A percentile compares a stretch with the other conserved stretches of the same genome.
phyloP scores from a whole-genome alignment of 2,329 filamentous ascomycete genomes.

The Monilinia laxa region DNA sequence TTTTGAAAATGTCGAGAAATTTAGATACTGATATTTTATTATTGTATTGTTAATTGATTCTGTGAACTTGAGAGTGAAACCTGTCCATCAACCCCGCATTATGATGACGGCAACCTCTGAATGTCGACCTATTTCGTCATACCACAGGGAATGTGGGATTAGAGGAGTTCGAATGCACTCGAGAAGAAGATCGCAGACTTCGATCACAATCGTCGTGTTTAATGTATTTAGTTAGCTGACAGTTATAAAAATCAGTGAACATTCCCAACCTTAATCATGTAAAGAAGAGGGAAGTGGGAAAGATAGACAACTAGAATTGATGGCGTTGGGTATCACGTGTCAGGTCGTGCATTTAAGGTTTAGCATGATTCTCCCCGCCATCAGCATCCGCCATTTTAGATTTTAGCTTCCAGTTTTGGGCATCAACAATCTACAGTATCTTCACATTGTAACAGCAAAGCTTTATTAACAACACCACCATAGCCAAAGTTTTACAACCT shows the following conservation, averaged over 20 bases:
- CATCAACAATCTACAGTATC: not conserved
- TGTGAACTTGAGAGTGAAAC: not conserved
- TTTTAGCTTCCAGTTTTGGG: not conserved
- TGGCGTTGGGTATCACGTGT: not conserved
- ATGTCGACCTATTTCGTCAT: not conserved
- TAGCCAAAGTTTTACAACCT: not conserved
- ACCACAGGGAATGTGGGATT: not conserved
- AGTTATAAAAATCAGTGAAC: not conserved
- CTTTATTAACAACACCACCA: not conserved
- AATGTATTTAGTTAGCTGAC: not conserved
- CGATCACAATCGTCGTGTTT: not conserved
- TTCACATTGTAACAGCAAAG: not conserved
- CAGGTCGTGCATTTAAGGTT: not conserved
- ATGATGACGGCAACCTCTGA: no score
- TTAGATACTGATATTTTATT: no score
- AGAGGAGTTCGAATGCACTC: not conserved
- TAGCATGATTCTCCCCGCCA: constrained; percentile 3
- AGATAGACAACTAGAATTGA: not conserved
- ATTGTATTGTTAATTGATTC: not conserved
- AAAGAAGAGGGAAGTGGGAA: no score
- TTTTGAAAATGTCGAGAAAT: no score
- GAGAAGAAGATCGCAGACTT: not conserved
- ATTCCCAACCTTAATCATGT: no score
- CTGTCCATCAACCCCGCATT: constrained; percentile 1
- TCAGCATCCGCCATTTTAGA: not conserved